A percentile compares a stretch with the other conserved stretches of the same genome.
phyloP scores from a whole-genome alignment of 2,329 filamentous ascomycete genomes.

The Fusarium avenaceum region DNA sequence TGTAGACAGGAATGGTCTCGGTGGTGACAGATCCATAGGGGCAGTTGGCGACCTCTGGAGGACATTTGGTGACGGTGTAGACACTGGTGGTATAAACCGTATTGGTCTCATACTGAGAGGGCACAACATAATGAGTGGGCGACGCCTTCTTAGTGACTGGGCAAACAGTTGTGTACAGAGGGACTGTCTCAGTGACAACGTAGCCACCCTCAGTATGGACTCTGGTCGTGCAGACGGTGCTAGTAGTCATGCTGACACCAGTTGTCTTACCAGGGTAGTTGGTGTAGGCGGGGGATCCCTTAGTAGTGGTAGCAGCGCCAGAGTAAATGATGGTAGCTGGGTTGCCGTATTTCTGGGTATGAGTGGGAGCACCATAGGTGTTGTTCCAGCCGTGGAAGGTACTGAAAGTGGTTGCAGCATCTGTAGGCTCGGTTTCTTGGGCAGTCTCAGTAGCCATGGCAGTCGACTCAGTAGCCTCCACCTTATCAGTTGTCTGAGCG shows the following conservation, averaged over 20 bases:
- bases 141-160: conserved; percentile 50
- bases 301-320: conserved; percentile 5
- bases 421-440: conserved; percentile 11
- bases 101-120: conserved; percentile 45
- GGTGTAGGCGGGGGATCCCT: conserved; percentile 29
- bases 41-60: conserved; percentile 65
- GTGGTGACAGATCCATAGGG: conserved; percentile 53
- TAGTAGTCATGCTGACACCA: conserved; percentile 44
- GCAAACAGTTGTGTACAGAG: conserved; percentile 62
- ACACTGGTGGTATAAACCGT: conserved; percentile 67
- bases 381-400: conserved; percentile 40
- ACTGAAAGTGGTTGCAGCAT: conserved; percentile 25
- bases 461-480: neutral
- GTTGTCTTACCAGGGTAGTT: conserved; percentile 18
- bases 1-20: conserved; percentile 46
- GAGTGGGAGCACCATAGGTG: conserved; percentile 15
- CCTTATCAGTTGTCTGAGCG: neutral
- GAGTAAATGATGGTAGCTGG: conserved; percentile 14
- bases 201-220: conserved; percentile 60
- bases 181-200: conserved; percentile 58
- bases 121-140: conserved; percentile 19
- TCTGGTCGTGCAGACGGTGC: conserved; percentile 57
- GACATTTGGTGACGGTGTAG: conserved; percentile 68
- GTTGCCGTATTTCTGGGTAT: conserved; percentile 24
- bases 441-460: conserved; percentile 4